A percentile compares a stretch with the other conserved stretches of the same genome.
These are phyloP conservation scores for Pascua guehoae DNA, from an alignment of 1,284 basidiomycete species.

Conservation along the genomic window DNA sequence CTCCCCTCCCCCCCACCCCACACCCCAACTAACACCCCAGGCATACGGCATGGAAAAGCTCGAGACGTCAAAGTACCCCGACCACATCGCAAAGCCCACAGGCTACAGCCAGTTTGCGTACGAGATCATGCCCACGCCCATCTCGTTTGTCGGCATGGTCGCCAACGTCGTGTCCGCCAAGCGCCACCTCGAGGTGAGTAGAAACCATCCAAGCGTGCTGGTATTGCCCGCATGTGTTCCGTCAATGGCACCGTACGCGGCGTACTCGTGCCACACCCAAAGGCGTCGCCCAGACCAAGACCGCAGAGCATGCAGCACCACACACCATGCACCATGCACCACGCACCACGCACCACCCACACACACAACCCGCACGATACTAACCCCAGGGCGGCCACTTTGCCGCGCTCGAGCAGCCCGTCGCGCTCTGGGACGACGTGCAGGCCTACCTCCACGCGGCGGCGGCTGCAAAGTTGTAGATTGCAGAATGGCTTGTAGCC, in stretches of 20 bases:
- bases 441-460: slow-evolving; percentile 38
- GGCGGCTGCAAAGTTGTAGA: neutral
- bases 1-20: too few relatives aligned
- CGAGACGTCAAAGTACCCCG: slow-evolving; percentile 10
- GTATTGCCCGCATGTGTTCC: too few relatives aligned
- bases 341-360: too few relatives aligned
- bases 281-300: too few relatives aligned
- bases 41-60: slow-evolving; percentile 19
- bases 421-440: slow-evolving; percentile 42
- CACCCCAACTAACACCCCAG: slow-evolving; percentile 5
- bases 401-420: slow-evolving; percentile 51
- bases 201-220: too few relatives aligned
- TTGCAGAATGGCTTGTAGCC: too few relatives aligned
- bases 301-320: neutral
- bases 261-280: too few relatives aligned
- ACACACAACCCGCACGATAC: too few relatives aligned
- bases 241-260: too few relatives aligned
- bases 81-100: slow-evolving; percentile 42
- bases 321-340: neutral
- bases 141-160: slow-evolving; percentile 40
- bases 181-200: slow-evolving; percentile 41
- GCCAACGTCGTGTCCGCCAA: slow-evolving; percentile 44
- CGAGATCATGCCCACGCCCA: slow-evolving; percentile 47
- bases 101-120: slow-evolving; percentile 48
- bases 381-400: slow-evolving; percentile 45